Conservation (phyloP, 1,139 yeast genomes). For the Pichia sp. region DNA sequence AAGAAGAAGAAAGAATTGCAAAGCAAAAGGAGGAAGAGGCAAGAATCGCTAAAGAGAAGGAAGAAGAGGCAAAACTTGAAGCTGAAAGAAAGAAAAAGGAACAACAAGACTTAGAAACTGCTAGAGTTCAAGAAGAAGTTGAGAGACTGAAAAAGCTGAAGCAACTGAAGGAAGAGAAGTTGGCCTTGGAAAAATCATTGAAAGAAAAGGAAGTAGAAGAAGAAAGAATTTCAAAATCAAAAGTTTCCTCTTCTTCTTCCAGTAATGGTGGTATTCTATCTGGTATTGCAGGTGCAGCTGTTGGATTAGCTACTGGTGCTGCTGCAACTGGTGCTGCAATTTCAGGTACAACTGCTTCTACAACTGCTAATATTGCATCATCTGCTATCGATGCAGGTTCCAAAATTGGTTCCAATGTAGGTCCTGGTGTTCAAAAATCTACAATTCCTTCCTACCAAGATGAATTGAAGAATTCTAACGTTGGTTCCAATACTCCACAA, state of each 20-base stretch:
- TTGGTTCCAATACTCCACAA: slow-evolving; percentile 12
- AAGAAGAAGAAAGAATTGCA: slow-evolving; percentile 21
- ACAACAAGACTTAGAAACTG: slow-evolving; percentile 25
- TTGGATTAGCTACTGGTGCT: slow-evolving; percentile 12
- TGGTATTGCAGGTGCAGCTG: slow-evolving; percentile 8
- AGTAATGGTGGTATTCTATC: neutral
- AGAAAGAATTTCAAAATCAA: slow-evolving; percentile 7
- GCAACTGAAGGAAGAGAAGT: slow-evolving; percentile 12
- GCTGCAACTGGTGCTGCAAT: slow-evolving; percentile 12
- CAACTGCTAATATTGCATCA: slow-evolving; percentile 13
- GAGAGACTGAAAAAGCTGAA: slow-evolving; percentile 4
- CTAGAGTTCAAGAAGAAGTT: slow-evolving; percentile 24
- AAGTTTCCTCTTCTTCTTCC: slow-evolving; percentile 3
- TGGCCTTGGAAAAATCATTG: slow-evolving; percentile 13
- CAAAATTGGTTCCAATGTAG: neutral
- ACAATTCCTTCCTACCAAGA: slow-evolving; percentile 6
- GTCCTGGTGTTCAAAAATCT: slow-evolving; percentile 7
- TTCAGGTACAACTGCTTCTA: slow-evolving; percentile 12
- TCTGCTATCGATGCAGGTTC: slow-evolving; percentile 6
- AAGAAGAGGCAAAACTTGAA: slow-evolving; percentile 10
- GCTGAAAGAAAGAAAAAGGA: slow-evolving; percentile 9
- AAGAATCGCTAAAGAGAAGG: slow-evolving; percentile 30
- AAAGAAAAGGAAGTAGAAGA: slow-evolving; percentile 13
- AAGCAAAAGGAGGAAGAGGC: slow-evolving; percentile 36
- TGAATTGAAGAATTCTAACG: slow-evolving; percentile 10